A percentile compares a stretch with the other conserved stretches of the same genome.
Conservation (phyloP, 2,329 filamentous ascomycete species). For the Ophiostoma tasmaniense region DNA sequence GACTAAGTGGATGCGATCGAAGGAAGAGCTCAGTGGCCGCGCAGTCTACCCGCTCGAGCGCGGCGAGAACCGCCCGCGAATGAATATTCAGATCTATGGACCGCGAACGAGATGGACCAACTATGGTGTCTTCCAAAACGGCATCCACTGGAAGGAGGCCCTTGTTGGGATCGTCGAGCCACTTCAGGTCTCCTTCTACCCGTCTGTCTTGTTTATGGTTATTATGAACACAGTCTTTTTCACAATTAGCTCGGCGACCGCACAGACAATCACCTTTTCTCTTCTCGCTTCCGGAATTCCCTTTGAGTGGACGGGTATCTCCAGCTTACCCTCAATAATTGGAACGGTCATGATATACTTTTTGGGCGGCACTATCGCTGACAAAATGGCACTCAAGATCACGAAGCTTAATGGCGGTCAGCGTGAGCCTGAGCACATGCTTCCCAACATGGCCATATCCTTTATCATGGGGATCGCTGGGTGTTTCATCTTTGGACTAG, state of each 20-base stretch:
- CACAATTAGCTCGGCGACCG: constrained; percentile 7
- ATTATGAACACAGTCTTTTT: constrained; percentile 10
- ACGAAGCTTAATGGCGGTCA: constrained; percentile 13
- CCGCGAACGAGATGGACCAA: neutral
- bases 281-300: constrained; percentile 16
- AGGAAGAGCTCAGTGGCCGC: neutral
- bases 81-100: neutral
- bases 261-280: constrained; percentile 15
- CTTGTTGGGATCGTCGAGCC: neutral
- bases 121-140: neutral
- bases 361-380: constrained; percentile 14
- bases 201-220: neutral
- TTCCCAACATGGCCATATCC: constrained; percentile 27
- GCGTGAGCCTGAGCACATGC: constrained; percentile 29
- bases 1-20: neutral
- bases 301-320: constrained; percentile 8
- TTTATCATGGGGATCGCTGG: constrained; percentile 25
- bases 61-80: neutral
- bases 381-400: constrained; percentile 16
- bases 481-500: constrained; percentile 28
- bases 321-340: neutral
- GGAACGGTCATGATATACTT: constrained; percentile 13
- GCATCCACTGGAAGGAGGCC: neutral
- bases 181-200: neutral
- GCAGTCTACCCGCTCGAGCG: neutral